Evolutionary conservation across 495 filamentous ascomycete genomes (phyloP), one percentile per base, ranked within the genome.

Genomic region (Penicillium ucsense): DNA sequence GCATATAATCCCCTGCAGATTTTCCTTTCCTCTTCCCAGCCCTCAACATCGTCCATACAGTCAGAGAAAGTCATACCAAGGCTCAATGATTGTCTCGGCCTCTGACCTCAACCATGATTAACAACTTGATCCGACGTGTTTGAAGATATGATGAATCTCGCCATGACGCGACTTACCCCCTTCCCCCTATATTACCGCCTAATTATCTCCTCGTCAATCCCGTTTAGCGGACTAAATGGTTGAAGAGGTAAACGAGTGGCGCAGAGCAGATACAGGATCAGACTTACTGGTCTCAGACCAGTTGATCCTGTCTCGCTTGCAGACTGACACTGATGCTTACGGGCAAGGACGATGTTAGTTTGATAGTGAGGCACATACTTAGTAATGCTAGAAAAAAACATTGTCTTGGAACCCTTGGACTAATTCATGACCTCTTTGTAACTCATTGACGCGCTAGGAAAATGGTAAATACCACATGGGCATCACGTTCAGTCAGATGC

Each of bases 181-280:
- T 5, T 6, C 10, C 9, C 33, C 3, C 31, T 32, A 28, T 47
- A 31, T 38, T 6, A 27, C 31, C 62, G 72, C 73, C 65, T 63
- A 52, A 66, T 60, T 75, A 75, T 76, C 73, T 68, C 72, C 73
- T 66, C 64, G 49, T 68, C 70, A 70, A 68, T 61, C 71, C 56
- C 55, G 56, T 51, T 38, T 44, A 46, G 56, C 54, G 61, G 60
- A 61, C 30, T 41, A 48, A 12, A 70, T 74, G 73, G 64, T 73
- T 72, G 71, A 55, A 57, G 68, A 66, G 72, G 68, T 76, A 76
- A 68, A 75, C 68, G 63, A 59, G 53, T 72, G 63, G 73, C 73
- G 70, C 53, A 76, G 53, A 75, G 55, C 53, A 71, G 51, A 36
- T 37, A 45, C 60, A 66, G 49, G 43, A 31, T 39, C 42, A 49